Evolutionary conservation across 176 grass and related monocot genomes (phyloP), one percentile per base, ranked within the genome.

Genomic region (Rhynchospora tenuis): DNA sequence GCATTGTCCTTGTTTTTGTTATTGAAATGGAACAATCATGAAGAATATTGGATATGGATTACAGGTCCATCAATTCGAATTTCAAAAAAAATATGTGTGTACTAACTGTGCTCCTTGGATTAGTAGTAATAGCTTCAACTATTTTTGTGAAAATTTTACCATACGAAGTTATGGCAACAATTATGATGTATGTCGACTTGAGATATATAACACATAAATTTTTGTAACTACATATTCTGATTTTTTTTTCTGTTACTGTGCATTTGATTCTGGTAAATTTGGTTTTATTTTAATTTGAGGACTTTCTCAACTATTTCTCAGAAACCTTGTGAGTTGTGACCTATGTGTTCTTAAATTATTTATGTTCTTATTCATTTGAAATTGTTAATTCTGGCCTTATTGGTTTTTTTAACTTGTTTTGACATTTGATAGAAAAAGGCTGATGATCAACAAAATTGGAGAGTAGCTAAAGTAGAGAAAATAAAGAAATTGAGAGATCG

Each of bases 371-470:
- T 84, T 27, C 0, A 79, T 17, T 55, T 83, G 74, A 70, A 83
- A 48, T 84, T 52, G 44, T 66, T 84, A 0, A 20, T 65, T 88
- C 47, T n/a, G 42, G 12, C 59, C 71, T 84, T 81, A 2, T 60
- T 78, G 28, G 9, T 14, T 72, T 46, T 29, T 1, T 58, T 24
- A 23, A 54, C 59, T 10, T 86, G 33, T 47, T 42, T 17, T 86
- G 2, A 61, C 58, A 75, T 80, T 59, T 16, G 38, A 7, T 84
- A 99, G 96, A 93, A 81, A 47, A 93, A 88, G 87, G 86, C 83
- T 31, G 91, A 90, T 83, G 86, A 99, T 46, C 96, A 93, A 82
- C 88, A 71, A 84, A 90, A 80, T 68, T 96, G 91, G 97, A 93
- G 84, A 79, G 64, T 82, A 38, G 79, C 83, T 78, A 94, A 93